A percentile compares a stretch with the other conserved stretches of the same genome.
These are phyloP conservation scores for Neurospora intermedia DNA, from an alignment of 495 filamentous ascomycete species.

Conservation along the genomic window DNA sequence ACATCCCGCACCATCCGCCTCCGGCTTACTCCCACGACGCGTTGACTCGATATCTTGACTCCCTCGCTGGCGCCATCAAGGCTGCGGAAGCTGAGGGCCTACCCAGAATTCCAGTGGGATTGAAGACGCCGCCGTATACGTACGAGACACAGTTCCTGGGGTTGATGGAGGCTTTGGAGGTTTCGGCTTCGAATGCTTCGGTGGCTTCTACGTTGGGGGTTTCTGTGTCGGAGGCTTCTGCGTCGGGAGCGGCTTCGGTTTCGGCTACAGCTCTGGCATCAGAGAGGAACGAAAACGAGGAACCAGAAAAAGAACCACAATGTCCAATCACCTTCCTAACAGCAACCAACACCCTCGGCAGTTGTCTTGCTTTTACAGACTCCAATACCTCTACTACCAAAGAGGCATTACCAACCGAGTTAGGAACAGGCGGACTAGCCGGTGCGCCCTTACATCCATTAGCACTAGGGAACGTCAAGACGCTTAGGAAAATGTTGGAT, in stretches of 20 bases:
- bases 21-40: constrained; percentile 47
- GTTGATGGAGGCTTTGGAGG: constrained; percentile 39
- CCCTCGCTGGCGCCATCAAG: neutral
- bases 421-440: constrained; percentile 54
- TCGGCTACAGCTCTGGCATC: too few species aligned
- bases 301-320: neutral
- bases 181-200: too few species aligned
- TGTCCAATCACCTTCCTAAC: constrained; percentile 52
- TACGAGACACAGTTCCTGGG: constrained; percentile 46
- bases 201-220: too few species aligned
- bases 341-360: constrained; percentile 61
- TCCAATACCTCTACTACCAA: too few species aligned
- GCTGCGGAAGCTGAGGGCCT: neutral
- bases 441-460: constrained; percentile 59
- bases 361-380: constrained; percentile 46
- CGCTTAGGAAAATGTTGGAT: constrained; percentile 46
- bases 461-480: constrained; percentile 60
- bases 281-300: too few species aligned
- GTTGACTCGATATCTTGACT: constrained; percentile 26
- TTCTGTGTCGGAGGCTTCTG: too few species aligned
- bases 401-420: constrained; percentile 18
- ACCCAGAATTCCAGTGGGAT: constrained; percentile 36
- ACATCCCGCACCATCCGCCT: constrained; percentile 55
- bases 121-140: constrained; percentile 67
- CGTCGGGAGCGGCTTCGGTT: too few species aligned